Evolutionary conservation across 306 rosid genomes (phyloP).

Genomic region (Citrullus colocynthis): DNA sequence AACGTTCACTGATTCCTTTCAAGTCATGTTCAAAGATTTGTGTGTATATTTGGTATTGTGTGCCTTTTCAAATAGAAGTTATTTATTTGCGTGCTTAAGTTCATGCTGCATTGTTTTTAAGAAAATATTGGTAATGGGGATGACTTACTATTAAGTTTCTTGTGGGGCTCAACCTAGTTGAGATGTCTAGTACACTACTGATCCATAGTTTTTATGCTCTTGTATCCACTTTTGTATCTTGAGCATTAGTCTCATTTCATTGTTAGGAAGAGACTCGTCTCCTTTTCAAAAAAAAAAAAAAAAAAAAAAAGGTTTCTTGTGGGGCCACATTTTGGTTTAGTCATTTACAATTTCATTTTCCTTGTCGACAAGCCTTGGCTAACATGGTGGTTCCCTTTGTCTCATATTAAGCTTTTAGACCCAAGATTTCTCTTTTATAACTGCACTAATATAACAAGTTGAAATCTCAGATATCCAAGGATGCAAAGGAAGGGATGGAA

Average conservation of each 20-base stretch:
- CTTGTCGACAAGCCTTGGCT: neutral
- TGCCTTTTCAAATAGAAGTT: neutral
- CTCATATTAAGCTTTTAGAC: neutral
- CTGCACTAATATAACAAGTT: neutral
- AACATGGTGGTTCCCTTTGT: neutral
- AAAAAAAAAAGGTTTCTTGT: neutral
- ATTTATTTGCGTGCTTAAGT: neutral
- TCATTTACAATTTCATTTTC: neutral
- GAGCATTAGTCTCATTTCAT: no score
- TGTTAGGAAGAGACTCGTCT: no score
- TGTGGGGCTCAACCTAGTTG: no score
- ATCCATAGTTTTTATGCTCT: no score
- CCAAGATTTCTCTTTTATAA: neutral
- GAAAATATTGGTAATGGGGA: neutral
- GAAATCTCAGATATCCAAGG: slow-evolving; percentile 27
- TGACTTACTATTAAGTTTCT: neutral
- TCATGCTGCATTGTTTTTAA: neutral
- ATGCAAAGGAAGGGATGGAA: slow-evolving; percentile 25
- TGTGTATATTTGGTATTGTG: neutral
- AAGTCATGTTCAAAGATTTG: neutral
- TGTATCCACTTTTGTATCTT: no score
- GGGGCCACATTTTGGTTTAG: neutral
- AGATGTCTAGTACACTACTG: no score
- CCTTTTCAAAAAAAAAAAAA: no score
- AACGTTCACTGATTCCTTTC: neutral